Base-by-base conservation (phyloP, 2,329 filamentous ascomycete genomes). In the Gaeumannomyces sp. region DNA sequence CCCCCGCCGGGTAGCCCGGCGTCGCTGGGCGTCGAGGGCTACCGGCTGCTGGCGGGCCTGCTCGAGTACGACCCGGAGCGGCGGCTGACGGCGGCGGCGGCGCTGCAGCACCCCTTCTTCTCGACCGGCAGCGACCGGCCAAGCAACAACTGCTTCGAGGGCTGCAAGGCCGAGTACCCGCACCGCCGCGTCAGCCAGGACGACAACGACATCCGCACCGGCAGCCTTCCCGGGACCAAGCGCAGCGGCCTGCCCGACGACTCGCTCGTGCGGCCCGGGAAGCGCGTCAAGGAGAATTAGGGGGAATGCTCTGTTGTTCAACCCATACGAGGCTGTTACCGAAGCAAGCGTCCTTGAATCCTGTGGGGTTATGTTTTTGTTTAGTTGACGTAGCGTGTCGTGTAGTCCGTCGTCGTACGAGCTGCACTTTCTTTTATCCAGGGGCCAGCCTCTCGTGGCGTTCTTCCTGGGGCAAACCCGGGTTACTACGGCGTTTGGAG, bases 41-140 rank as follows among this genome's bases (percentile, higher is more conserved):
- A 93, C 73, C 89, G 90, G 69, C 80, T 99, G 2, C 84, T 99
- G 1, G 85, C 90, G 4, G 89, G 88, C 0, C 81, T 99, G 61
- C 84, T 99, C 14, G 92, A 97, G 72, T 99, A 98, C 75, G 94
- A 99, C 75, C 95, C 95, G 0, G 85, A 90, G 63, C 93, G 93
- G 75, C 86, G 95, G 4, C 82, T 98, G 65, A 96, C 92, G 1
- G 95, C 95, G 0, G 89, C 92, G 59, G 86, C 93, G 72, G 95
- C 95, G 1, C 81, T 99, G n/a, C 86, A 92, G 71, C 93, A 97
- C 71, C 87, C 91, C 0, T 98, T 97, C 76, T 99, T 99, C 75
- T 85, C 81, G 45, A 88, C 87, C 71, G 88, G 88, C 2, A 10
- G 7, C 45, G 88, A 90, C 28, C 86, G 87, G 66, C 85, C 95